Evolutionary conservation across 129 eudicot species (phyloP).

Genomic region (Centaurea solstitialis): DNA sequence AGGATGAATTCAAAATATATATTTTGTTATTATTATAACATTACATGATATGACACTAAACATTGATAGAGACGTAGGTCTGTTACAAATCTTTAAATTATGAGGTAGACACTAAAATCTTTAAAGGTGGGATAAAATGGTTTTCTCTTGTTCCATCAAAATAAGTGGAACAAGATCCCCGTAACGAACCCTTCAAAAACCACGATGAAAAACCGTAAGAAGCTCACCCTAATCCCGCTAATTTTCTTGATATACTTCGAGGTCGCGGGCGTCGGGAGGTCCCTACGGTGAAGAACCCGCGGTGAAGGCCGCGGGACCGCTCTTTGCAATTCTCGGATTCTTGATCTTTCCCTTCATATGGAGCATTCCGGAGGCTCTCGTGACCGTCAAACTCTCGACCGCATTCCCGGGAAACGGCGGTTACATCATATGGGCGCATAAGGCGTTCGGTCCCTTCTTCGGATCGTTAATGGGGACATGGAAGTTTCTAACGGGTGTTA

Average conservation of each 20-base stretch:
- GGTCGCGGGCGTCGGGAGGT: conserved; percentile 61
- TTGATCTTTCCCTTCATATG: conserved; percentile 53
- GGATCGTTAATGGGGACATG: conserved; percentile 50
- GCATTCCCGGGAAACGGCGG: conserved; percentile 61
- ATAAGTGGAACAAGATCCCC: neutral
- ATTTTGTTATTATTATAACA: no score
- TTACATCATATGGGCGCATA: conserved; percentile 44
- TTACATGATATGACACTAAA: no score
- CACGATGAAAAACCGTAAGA: neutral
- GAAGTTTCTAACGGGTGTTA: conserved; percentile 43
- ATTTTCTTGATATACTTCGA: conserved; percentile 64
- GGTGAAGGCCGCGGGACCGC: conserved; percentile 39
- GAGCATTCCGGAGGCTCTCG: conserved; percentile 64
- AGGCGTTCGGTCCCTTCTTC: conserved; percentile 49
- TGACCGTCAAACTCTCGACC: conserved; percentile 60
- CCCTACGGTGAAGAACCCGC: conserved; percentile 63
- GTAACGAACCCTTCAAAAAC: conserved; percentile 11
- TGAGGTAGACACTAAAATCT: no score
- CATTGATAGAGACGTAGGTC: no score
- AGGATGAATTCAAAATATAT: no score
- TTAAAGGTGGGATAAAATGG: no score
- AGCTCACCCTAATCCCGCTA: conserved; percentile 50
- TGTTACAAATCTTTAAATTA: no score
- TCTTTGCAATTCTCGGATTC: conserved; percentile 51
- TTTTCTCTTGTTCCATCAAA: no score